These are phyloP conservation scores for Blastomyces emzantsi DNA, from an alignment of 2,329 filamentous ascomycete species.

Conservation along the genomic window DNA sequence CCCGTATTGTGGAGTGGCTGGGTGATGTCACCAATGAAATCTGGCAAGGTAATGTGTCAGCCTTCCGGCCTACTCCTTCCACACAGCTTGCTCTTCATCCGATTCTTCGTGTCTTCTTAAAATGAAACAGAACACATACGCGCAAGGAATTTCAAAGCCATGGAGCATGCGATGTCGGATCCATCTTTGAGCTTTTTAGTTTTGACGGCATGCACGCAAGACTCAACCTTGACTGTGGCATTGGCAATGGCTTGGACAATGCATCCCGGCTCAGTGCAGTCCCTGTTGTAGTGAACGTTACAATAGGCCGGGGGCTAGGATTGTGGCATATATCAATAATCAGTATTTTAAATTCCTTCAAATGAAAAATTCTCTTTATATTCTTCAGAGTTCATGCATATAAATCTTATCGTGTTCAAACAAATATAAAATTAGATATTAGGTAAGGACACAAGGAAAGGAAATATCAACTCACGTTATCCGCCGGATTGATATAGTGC, in stretches of 20 bases:
- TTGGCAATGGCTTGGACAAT: slow-evolving; percentile 37
- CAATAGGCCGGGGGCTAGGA: slow-evolving; percentile 18
- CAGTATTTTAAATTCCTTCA: not conserved
- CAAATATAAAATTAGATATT: not conserved
- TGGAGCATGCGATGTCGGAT: slow-evolving; percentile 7
- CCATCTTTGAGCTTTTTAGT: not conserved
- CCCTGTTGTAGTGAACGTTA: slow-evolving; percentile 28
- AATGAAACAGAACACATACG: slow-evolving; percentile 13
- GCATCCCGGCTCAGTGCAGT: slow-evolving; percentile 33
- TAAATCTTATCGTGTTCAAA: not conserved
- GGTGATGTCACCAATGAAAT: slow-evolving; percentile 36
- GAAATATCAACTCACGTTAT: slow-evolving; percentile 5
- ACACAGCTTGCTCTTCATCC: not conserved
- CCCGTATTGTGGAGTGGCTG: slow-evolving; percentile 36
- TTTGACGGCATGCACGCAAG: slow-evolving; percentile 19
- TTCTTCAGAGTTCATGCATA: not conserved
- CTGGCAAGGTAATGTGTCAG: not conserved
- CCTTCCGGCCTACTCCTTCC: not conserved
- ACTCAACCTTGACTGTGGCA: slow-evolving; percentile 31
- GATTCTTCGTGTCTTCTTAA: not conserved
- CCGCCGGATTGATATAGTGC: slow-evolving; percentile 11
- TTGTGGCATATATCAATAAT: not conserved
- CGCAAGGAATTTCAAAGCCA: slow-evolving; percentile 18
- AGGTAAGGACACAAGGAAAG: not conserved
- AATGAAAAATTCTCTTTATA: not conserved